Base-by-base conservation (phyloP, 2,329 filamentous ascomycete species). In the Hirsutella thompsonii region DNA sequence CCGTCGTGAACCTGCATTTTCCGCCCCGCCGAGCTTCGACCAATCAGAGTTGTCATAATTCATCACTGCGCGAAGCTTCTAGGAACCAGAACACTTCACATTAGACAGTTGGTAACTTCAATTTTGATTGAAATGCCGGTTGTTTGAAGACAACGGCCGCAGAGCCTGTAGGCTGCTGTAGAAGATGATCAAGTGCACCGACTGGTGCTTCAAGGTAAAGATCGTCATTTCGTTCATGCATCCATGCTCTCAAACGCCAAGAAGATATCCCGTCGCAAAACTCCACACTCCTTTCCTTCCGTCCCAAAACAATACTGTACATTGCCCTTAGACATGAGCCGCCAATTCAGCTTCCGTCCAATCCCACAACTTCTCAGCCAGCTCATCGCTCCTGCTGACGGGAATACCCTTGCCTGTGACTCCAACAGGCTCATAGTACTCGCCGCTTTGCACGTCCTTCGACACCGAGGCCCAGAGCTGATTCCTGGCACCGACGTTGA, bases 381-480 rank as follows among this genome's bases (percentile, higher is more conserved):
- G 33, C 13, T 48, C 52, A 28, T 56, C 50, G 26, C 58, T 45
- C 37, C 44, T 50, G 1, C 51, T 47, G n/a, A 44, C 42, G 37
- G 40, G 46, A 13, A 41, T 48, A 18, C 49, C 48, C n/a, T 38
- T 50, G 5, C 46, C 52, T 8, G 40, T 40, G 5, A 56, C 46
- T 4, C 57, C 59, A 2, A 62, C 48, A 0, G 57, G 58, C 46
- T 53, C 55, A 39, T 61, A 60, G 41, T 58, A 57, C 42, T 54
- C 55, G 5, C 55, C 56, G 18, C 49, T 55, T 42, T 52, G 50
- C 0, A 59, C 52, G n/a, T 57, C 54, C 5, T 49, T 49, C 3
- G 55, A 47, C n/a, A 59, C 57, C 2, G 59, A 54, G 11, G 61
- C 64, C 66, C 66, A 69, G 3, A 69, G 52, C 50, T 68, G 64